Base-by-base conservation (phyloP, 345 rosid species). In the Alliaria petiolata region DNA sequence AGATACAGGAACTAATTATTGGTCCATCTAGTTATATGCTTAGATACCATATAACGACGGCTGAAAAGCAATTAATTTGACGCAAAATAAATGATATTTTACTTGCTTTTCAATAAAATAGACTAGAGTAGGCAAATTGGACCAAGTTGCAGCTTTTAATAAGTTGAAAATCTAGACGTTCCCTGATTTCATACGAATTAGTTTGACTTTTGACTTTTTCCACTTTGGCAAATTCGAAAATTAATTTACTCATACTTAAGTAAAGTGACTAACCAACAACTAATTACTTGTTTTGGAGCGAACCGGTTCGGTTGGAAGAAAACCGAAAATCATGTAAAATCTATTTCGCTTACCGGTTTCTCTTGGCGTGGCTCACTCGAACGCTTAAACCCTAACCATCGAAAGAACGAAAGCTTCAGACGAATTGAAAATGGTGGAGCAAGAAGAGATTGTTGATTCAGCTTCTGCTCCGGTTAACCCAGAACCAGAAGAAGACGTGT, bases 91-190 rank as follows among this genome's bases (percentile, higher is more conserved):
- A n/a, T n/a, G n/a, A n/a, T n/a, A n/a, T n/a, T n/a, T n/a, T n/a
- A n/a, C n/a, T 35, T 35, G 40, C 49, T 35, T 30, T 28, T 44
- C 50, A 38, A 17, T 7, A 28, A 0, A 4, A 5, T 28, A 5
- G 31, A 28, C 6, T 28, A 65, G 45, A 65, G 66, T 47, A 9
- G 77, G 45, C 61, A 65, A 74, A 73, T 56, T 73, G 60, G 71
- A 73, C 71, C 59, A 47, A n/a, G n/a, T n/a, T n/a, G n/a, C n/a
- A n/a, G n/a, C n/a, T n/a, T n/a, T n/a, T n/a, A n/a, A 56, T 22
- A 15, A 62, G 39, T 63, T 63, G 58, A 55, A 54, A 1, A 55
- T 45, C 59, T 65, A 65, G 59, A 73, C 6, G 70, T 26, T 63
- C 49, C 57, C 33, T 60, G 43, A 49, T 36, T 70, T 39, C 39